These are phyloP conservation scores for Boletus sp. DNA, from an alignment of 768 basidiomycete genomes.

Conservation along the genomic window DNA sequence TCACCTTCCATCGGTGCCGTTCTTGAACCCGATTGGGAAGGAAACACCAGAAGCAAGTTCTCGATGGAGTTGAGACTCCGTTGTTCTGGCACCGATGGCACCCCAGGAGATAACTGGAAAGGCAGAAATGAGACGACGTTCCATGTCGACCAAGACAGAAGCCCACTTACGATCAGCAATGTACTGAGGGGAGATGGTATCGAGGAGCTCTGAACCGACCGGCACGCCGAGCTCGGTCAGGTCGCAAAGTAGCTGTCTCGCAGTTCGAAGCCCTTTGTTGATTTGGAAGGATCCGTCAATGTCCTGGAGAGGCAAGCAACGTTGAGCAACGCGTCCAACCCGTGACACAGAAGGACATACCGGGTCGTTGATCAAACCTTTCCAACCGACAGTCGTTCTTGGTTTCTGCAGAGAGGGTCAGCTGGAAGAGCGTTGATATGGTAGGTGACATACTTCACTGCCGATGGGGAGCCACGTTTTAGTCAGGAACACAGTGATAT, in stretches of 20 bases:
- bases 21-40: conserved; percentile 99
- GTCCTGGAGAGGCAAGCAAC: conserved; percentile 37
- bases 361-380: conserved; percentile 93
- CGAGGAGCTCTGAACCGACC: conserved; percentile 92
- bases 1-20: conserved; percentile 92
- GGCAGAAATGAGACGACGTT: background rate
- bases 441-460: conserved; percentile 38
- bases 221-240: conserved; percentile 88
- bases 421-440: background rate
- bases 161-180: conserved; percentile 64
- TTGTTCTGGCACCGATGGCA: conserved; percentile 96
- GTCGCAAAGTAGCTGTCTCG: conserved; percentile 87
- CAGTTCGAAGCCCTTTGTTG: conserved; percentile 92
- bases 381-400: conserved; percentile 96
- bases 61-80: conserved; percentile 95
- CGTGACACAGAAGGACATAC: conserved; percentile 10
- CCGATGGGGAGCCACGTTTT: conserved; percentile 32
- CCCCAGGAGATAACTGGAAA: conserved; percentile 78
- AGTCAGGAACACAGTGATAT: conserved; percentile 23
- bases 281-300: conserved; percentile 94
- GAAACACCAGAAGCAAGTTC: conserved; percentile 95
- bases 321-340: background rate
- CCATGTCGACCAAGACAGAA: background rate
- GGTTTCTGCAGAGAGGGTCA: conserved; percentile 65
- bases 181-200: conserved; percentile 82